Base-by-base conservation (phyloP, 805 yeast genomes). In the Zygosaccharomyces siamensis region DNA sequence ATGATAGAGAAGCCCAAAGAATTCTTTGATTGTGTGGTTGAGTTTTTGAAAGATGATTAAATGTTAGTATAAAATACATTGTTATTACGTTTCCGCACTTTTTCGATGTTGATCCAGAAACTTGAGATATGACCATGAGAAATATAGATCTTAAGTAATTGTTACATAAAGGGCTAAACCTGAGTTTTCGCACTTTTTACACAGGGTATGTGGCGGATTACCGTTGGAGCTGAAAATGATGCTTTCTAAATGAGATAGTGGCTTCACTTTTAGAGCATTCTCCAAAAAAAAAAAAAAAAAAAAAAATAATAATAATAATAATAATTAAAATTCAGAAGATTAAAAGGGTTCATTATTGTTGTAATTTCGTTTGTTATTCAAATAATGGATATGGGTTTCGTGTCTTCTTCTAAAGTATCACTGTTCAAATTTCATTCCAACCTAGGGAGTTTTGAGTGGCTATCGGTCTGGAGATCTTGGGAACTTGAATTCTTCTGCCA, bases 401-500 rank as follows among this genome's bases (percentile, higher is more conserved):
- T 18, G 12, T 30, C 7, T 18, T 30, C 7, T 30, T 7, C 18
- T 12, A 20, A 4, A 20, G 20, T 16, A 5, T 14, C 7, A 8
- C 20, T 11, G 4, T 14, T 62, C 58, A 72, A 43, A 62, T 46
- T 43, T 59, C 66, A 46, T 57, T 67, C 90, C 90, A 84, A 30
- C 90, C 90, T 50, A 84, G 70, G 2, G 92, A 83, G 62, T 82
- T 84, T 52, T 80, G 79, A 3, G 84, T 76, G 48, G 83, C 81
- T 32, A 83, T 83, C 8, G 92, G 92, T 47, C 76, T 78, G 6
- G 87, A 81, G 35, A 84, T 84, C 36, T 66, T 72, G 42, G 74
- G 78, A 38, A 72, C 63, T 5, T 46, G 43, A 16, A 44, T 43
- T 36, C 46, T 49, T 41, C 42, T 51, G 5, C 47, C 46, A 14